A percentile compares a stretch with the other conserved stretches of the same genome.
Conservation (phyloP, 345 rosid species). For the Pugionium dolabratum region DNA sequence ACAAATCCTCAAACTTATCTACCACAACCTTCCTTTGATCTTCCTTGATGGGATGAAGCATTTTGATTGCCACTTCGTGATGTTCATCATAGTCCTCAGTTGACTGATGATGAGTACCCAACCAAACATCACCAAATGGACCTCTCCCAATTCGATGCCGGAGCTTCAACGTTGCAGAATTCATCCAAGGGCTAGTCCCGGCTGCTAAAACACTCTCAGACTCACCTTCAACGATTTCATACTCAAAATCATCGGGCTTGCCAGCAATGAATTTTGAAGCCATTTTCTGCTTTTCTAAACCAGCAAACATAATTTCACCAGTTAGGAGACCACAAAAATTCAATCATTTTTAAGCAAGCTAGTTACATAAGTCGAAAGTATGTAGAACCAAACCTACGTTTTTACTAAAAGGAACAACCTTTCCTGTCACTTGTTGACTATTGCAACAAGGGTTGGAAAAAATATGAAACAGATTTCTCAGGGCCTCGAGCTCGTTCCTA, state of each 20-base stretch:
- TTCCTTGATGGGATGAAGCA: slow-evolving; percentile 69
- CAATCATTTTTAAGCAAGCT: slow-evolving; percentile 2
- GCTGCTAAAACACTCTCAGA: slow-evolving; percentile 54
- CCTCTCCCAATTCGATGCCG: slow-evolving; percentile 95
- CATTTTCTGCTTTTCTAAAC: slow-evolving; percentile 47
- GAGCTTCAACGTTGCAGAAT: slow-evolving; percentile 65
- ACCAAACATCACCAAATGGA: slow-evolving; percentile 91
- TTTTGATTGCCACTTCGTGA: slow-evolving; percentile 85
- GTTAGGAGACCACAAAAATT: neutral
- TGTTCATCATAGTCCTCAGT: slow-evolving; percentile 61
- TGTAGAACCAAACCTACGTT: slow-evolving; percentile 15
- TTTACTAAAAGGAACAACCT: neutral
- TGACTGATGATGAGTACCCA: slow-evolving; percentile 78
- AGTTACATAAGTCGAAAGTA: slow-evolving; percentile 7
- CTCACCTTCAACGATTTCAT: slow-evolving; percentile 67
- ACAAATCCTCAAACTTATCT: slow-evolving; percentile 64
- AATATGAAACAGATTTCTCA: slow-evolving; percentile 8
- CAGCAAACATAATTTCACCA: neutral
- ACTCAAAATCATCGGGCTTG: slow-evolving; percentile 55
- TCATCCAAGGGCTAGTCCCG: slow-evolving; percentile 64
- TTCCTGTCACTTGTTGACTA: slow-evolving; percentile 9
- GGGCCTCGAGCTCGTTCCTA: neutral
- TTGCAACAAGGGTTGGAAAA: no score
- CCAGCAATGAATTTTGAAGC: slow-evolving; percentile 55
- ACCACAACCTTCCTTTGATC: slow-evolving; percentile 53